Conservation (phyloP, 2,329 filamentous ascomycete genomes). For the Monosporascus sp. region DNA sequence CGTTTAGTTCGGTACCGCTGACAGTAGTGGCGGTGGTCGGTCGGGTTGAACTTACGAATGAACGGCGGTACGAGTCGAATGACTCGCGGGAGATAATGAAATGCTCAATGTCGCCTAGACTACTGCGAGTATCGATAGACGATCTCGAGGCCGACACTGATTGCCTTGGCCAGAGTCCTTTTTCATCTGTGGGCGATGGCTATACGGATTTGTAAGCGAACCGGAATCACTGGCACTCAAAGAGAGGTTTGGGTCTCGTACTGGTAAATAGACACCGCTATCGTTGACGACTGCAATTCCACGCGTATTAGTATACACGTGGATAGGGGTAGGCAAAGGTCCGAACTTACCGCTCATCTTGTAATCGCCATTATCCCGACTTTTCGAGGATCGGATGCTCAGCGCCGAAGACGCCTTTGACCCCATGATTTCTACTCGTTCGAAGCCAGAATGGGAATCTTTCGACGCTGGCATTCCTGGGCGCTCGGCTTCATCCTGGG, state of each 20-base stretch:
- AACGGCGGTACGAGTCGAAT: conserved; percentile 92
- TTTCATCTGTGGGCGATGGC: conserved; percentile 87
- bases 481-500: conserved; percentile 49
- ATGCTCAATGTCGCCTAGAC: conserved; percentile 78
- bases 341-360: conserved; percentile 68
- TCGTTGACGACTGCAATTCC: conserved; percentile 78
- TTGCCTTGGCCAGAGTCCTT: conserved; percentile 66
- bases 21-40: not conserved
- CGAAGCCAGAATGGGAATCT: conserved; percentile 48
- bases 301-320: conserved; percentile 11
- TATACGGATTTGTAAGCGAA: conserved; percentile 28
- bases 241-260: conserved; percentile 38
- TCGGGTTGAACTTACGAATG: conserved; percentile 64
- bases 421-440: conserved; percentile 57
- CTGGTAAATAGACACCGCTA: conserved; percentile 89
- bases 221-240: conserved; percentile 3
- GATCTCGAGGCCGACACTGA: conserved; percentile 42
- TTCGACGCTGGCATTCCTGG: conserved; percentile 30
- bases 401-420: conserved; percentile 58
- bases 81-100: conserved; percentile 96
- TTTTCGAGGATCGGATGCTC: conserved; percentile 55
- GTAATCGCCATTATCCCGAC: conserved; percentile 65
- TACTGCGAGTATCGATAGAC: conserved; percentile 49
- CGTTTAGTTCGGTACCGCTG: conserved; percentile 2
- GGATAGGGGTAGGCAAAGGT: conserved; percentile 4